Conservation (phyloP, 2,329 filamentous ascomycete species). For the Aspergillus clavatus region DNA sequence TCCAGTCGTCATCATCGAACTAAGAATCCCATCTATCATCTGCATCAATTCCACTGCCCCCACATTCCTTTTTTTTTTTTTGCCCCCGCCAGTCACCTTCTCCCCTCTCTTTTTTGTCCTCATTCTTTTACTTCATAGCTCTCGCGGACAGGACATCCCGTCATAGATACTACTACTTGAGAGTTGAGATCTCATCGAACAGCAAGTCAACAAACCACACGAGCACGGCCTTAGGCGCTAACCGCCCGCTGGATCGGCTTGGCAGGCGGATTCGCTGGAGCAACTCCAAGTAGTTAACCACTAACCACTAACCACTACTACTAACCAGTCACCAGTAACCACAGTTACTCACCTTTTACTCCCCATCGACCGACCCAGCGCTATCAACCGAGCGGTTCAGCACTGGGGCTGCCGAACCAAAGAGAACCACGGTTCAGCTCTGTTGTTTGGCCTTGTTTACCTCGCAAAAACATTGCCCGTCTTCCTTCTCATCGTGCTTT, state of each 20-base stretch:
- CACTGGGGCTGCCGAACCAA: conserved; percentile 13
- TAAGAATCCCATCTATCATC: background rate
- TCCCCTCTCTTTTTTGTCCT: background rate
- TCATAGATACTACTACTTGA: background rate
- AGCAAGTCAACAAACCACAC: too few species aligned
- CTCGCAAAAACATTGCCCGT: conserved; percentile 22
- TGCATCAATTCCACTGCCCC: background rate
- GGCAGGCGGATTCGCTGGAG: conserved; percentile 27
- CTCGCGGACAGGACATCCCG: too few species aligned
- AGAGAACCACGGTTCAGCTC: conserved; percentile 33
- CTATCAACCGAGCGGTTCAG: conserved; percentile 1
- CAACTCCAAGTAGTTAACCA: conserved; percentile 18
- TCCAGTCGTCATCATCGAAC: background rate
- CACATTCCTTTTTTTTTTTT: background rate
- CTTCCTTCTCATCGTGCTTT: background rate
- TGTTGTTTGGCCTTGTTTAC: conserved; percentile 24
- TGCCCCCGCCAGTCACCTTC: background rate
- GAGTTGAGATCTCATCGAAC: too few species aligned
- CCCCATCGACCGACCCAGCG: background rate
- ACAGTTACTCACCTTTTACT: too few species aligned
- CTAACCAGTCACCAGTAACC: too few species aligned
- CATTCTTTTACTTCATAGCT: too few species aligned
- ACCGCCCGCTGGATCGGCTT: conserved; percentile 15
- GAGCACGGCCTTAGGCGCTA: conserved; percentile 11
- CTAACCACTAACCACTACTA: background rate